These are phyloP conservation scores for Mucor piriformis DNA, from an alignment of 371 early-diverging fungal species.

Conservation along the genomic window DNA sequence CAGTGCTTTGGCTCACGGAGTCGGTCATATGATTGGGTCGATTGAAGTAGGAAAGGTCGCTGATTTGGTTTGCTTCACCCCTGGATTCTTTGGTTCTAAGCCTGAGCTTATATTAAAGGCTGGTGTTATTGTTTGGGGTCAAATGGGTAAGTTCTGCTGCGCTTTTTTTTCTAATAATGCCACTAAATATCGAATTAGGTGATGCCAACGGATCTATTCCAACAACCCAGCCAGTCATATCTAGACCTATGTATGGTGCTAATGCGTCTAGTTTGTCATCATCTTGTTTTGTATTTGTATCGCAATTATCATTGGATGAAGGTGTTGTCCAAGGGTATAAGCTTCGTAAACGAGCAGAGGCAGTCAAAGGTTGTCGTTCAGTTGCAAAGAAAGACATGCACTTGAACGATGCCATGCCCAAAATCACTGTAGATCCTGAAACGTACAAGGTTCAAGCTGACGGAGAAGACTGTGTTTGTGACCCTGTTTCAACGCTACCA, in stretches of 20 bases:
- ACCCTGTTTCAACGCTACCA: constrained; percentile 73
- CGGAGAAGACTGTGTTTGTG: constrained; percentile 72
- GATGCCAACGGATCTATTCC: constrained; percentile 89
- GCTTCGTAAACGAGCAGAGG: constrained; percentile 67
- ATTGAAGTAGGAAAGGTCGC: constrained; percentile 93
- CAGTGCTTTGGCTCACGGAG: constrained; percentile 83
- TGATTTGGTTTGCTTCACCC: constrained; percentile 86
- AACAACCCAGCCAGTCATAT: constrained; percentile 83
- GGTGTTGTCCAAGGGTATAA: constrained; percentile 58
- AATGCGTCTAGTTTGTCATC: constrained; percentile 57
- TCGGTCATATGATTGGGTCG: constrained; percentile 85
- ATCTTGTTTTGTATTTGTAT: constrained; percentile 79
- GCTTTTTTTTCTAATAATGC: background rate
- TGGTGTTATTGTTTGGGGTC: constrained; percentile 80
- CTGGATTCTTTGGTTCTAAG: constrained; percentile 87
- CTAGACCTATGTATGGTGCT: constrained; percentile 87
- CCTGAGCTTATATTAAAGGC: constrained; percentile 87
- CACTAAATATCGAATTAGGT: constrained; percentile 29
- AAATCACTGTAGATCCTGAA: constrained; percentile 86
- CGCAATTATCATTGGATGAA: constrained; percentile 68
- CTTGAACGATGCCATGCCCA: constrained; percentile 77
- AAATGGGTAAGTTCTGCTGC: constrained; percentile 58
- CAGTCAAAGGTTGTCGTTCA: constrained; percentile 77
- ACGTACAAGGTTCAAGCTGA: constrained; percentile 86
- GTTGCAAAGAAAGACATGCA: constrained; percentile 85